Base-by-base conservation (phyloP, 2,329 filamentous ascomycete species). In the Clarireedia paspali region DNA sequence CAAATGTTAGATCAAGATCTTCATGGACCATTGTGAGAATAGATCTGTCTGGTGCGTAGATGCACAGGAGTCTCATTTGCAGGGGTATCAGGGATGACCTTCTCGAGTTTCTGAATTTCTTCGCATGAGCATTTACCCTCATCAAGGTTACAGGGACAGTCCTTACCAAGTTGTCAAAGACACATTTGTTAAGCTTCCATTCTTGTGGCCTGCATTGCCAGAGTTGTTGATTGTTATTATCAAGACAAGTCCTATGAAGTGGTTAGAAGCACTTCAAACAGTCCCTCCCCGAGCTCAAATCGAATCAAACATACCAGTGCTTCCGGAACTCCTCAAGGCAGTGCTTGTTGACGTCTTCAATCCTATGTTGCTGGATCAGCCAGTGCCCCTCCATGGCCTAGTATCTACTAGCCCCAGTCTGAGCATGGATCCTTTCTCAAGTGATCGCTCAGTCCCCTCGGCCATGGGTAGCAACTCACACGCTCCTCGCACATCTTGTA, bases 201-300 rank as follows among this genome's bases (percentile, higher is more conserved):
- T 99, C 94, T 62, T 82, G 78, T 68, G 84, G 85, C 67, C 94
- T 84, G 78, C 94, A 99, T 70, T 97, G 90, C 88, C 90, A 99
- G 58, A 97, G 77, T 75, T 96, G 89, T 70, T 99, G 94, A 79
- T 99, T 99, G 78, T 95, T 91, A 77, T 95, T 87, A 70, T 99
- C 94, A 57, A 99, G 81, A 70, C 94, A 99, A 68, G 89, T 80
- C 91, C 54, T 56, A 24, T 10, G n/a, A 12, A 15, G n/a, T 47
- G 15, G 15, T 56, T 39, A 56, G 34, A 10, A 14, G 27, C 17
- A 2, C 14, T 12, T 12, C 17, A 15, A 23, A 6, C 7, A 17
- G 12, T 44, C 5, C 5, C 2, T 3, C 40, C 23, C 10, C 6
- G n/a, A 14, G 15, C 3, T 20, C 7, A 15, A 7, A 24, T 14